A percentile compares a stretch with the other conserved stretches of the same genome.
Conservation (phyloP, 148 eudicot species). For the Cornus controversa region DNA sequence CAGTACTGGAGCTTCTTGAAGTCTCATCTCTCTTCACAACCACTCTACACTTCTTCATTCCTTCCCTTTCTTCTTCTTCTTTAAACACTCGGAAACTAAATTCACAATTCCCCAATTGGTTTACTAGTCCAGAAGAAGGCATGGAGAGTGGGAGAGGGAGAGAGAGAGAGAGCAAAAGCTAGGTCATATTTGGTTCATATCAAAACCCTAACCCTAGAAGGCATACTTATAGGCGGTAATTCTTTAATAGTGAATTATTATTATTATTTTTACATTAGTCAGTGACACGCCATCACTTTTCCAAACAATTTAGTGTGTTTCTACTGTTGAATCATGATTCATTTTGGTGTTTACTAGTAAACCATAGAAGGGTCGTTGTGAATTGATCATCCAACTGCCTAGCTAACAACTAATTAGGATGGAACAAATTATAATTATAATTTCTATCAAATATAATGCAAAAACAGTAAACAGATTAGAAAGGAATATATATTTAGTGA, state of each 20-base stretch:
- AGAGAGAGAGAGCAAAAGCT: conserved; percentile 12
- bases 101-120: background rate
- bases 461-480: background rate
- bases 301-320: background rate
- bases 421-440: too few species aligned
- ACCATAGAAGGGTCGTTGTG: conserved; percentile 24
- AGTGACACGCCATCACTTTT: background rate
- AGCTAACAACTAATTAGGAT: conserved; percentile 1
- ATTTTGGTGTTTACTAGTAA: background rate
- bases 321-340: background rate
- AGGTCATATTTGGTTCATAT: conserved; percentile 1
- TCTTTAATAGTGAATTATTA: background rate
- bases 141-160: conserved; percentile 12
- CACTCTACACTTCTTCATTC: conserved; percentile 27
- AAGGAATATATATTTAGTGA: background rate
- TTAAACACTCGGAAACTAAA: background rate
- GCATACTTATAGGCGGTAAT: conserved; percentile 24
- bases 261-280: background rate
- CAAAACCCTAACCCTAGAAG: conserved; percentile 33
- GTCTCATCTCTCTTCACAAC: conserved; percentile 30
- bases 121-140: background rate
- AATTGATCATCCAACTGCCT: conserved; percentile 37
- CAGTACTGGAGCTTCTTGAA: conserved; percentile 12
- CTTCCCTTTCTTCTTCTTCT: background rate
- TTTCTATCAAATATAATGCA: background rate